These are phyloP conservation scores for Xeromyces bisporus DNA, from an alignment of 495 filamentous ascomycete species.

Conservation along the genomic window DNA sequence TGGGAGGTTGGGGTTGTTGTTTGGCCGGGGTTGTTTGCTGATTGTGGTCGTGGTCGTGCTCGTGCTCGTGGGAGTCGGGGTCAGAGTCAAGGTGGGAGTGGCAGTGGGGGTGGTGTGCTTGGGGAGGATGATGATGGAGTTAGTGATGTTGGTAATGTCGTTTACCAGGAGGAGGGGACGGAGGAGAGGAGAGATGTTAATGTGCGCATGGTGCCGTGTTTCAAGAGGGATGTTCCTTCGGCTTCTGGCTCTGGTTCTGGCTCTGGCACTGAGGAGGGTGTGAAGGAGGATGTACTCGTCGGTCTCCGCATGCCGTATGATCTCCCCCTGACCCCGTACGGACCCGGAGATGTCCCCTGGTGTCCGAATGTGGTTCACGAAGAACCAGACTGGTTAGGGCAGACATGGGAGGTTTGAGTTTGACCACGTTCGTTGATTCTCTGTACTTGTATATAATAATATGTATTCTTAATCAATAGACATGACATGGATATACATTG, in stretches of 20 bases:
- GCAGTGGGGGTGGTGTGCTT: not conserved
- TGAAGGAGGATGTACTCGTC: conserved; percentile 21
- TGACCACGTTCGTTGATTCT: no score
- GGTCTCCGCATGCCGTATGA: conserved; percentile 73
- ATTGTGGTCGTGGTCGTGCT: no score
- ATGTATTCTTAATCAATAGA: not conserved
- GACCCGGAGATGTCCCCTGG: conserved; percentile 53
- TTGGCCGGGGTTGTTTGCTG: conserved; percentile 55
- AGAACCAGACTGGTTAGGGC: conserved; percentile 58
- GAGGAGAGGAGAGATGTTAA: not conserved
- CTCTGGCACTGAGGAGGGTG: conserved; percentile 3
- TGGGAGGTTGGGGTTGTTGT: conserved; percentile 79
- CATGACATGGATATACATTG: not conserved
- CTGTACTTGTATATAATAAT: no score
- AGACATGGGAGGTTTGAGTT: conserved; percentile 26
- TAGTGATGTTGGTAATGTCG: no score
- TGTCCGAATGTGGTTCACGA: conserved; percentile 44
- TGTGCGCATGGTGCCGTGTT: conserved; percentile 51
- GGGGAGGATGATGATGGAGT: not conserved
- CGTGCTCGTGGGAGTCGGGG: no score
- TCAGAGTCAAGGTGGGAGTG: not conserved
- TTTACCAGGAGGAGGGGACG: no score
- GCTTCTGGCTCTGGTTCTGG: conserved; percentile 1
- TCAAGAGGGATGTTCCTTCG: conserved; percentile 38
- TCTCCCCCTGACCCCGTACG: conserved; percentile 55